Conservation (phyloP, 768 basidiomycete species). For the Cystobasidium tubakii region DNA sequence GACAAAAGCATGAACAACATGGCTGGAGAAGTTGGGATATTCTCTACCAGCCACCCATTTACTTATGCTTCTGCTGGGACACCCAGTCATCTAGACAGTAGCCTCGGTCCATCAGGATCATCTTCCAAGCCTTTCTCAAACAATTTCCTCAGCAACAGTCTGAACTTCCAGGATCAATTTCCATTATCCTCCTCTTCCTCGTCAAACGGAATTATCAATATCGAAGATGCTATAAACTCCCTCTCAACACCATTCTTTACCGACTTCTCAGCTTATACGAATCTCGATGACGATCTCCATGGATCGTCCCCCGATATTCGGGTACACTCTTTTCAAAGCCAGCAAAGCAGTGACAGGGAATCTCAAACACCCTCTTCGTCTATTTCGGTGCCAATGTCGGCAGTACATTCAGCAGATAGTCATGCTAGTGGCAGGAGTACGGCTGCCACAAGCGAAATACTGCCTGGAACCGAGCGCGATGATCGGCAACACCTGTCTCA, state of each 20-base stretch:
- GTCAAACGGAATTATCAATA: not conserved
- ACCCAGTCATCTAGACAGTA: conserved; percentile 1
- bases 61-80: conserved; percentile 3
- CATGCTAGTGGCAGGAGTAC: conserved; percentile 5
- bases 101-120: not conserved
- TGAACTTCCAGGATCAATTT: not conserved
- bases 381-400: not conserved
- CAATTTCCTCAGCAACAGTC: not conserved
- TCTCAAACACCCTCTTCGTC: not conserved
- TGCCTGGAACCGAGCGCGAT: not conserved
- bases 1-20: not conserved
- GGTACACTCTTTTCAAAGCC: not conserved
- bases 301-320: not conserved
- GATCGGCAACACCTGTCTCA: not conserved
- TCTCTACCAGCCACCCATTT: not conserved
- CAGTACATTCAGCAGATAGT: not conserved
- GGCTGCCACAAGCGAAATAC: not conserved
- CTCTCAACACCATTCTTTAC: not conserved
- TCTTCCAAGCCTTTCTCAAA: not conserved
- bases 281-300: not conserved
- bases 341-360: not conserved
- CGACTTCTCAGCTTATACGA: conserved; percentile 11
- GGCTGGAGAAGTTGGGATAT: not conserved
- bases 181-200: not conserved
- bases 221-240: not conserved